phyloP scores from a whole-genome alignment of 78 protist genomes.

The Planoprotostelium fungivorum region DNA sequence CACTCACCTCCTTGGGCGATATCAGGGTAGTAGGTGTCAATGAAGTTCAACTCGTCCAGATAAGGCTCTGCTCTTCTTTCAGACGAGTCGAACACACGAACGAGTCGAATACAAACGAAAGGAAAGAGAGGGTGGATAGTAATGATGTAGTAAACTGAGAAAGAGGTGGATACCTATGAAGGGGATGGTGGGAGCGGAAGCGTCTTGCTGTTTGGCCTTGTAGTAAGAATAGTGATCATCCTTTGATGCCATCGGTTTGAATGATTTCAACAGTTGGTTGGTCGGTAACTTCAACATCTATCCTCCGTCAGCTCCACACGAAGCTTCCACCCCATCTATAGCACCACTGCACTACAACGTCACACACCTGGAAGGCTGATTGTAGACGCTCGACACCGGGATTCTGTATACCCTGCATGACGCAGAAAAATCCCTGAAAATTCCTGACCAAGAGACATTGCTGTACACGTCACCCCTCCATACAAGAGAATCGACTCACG shows the following conservation, averaged over 20 bases:
- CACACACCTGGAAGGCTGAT: neutral
- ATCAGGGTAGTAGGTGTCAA: neutral
- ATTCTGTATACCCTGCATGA: neutral
- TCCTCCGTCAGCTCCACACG: no score
- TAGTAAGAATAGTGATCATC: constrained; percentile 39
- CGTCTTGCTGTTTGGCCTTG: constrained; percentile 19
- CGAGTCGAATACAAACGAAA: no score
- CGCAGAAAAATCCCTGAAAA: neutral
- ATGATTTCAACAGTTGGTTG: no score
- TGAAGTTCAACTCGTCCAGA: neutral
- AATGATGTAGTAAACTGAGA: no score
- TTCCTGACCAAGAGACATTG: neutral
- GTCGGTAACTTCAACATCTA: no score
- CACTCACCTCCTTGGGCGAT: neutral
- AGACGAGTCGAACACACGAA: no score
- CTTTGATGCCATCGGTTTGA: constrained; percentile 16
- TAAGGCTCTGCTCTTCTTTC: neutral
- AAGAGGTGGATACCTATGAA: no score
- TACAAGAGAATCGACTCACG: neutral
- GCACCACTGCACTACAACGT: no score
- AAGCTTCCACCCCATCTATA: no score
- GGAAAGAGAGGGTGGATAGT: no score
- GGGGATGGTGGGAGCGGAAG: constrained; percentile 44
- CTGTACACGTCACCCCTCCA: neutral
- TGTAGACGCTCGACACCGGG: neutral